Conservation (phyloP, 305 asterid genomes). For the Solanum hybrid region DNA sequence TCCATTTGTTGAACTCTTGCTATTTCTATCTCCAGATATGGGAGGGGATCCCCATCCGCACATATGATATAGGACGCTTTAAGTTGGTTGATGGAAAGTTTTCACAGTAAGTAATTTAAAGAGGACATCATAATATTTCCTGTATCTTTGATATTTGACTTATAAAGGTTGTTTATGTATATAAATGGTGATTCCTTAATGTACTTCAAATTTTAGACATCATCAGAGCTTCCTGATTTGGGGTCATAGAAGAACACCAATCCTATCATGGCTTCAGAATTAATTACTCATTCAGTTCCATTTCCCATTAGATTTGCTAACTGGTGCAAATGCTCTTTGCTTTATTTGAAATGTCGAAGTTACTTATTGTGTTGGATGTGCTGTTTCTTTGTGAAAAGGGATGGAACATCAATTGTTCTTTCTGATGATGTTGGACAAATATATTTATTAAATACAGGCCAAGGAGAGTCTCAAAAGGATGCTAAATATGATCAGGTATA, state of each 20-base stretch:
- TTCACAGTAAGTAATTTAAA: constrained; percentile 66
- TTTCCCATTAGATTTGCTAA: background rate
- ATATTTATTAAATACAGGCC: constrained; percentile 88
- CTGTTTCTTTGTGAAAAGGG: constrained; percentile 51
- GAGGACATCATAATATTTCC: background rate
- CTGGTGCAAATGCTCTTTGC: constrained; percentile 2
- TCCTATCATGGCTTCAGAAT: background rate
- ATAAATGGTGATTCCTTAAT: background rate
- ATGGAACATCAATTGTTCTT: constrained; percentile 96
- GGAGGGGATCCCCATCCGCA: constrained; percentile 88
- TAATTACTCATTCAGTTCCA: constrained; percentile 3
- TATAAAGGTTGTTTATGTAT: background rate
- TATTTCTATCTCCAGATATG: constrained; percentile 58
- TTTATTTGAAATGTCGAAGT: background rate
- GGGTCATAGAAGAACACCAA: background rate
- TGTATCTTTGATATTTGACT: background rate
- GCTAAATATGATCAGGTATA: constrained; percentile 97
- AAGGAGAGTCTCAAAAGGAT: constrained; percentile 94
- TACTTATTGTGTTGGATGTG: constrained; percentile 10
- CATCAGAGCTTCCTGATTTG: background rate
- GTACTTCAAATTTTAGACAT: background rate
- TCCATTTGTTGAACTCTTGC: constrained; percentile 12
- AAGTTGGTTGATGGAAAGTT: constrained; percentile 97
- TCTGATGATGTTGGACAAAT: constrained; percentile 98
- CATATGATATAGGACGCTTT: constrained; percentile 77